These are phyloP conservation scores for Aspergillus udagawae DNA, from an alignment of 2,329 filamentous ascomycete genomes.

Conservation along the genomic window DNA sequence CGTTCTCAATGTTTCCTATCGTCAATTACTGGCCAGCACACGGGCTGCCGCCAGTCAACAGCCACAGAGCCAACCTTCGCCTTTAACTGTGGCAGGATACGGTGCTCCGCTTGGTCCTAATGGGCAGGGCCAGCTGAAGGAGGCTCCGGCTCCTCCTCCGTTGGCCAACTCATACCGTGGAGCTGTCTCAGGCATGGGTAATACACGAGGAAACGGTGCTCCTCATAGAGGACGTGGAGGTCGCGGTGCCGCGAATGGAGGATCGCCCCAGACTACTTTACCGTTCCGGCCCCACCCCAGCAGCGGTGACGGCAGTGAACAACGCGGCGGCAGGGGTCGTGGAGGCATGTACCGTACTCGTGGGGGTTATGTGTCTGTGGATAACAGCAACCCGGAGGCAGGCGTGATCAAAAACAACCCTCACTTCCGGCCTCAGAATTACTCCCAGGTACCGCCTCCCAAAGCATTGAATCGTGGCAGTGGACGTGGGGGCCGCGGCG, in stretches of 20 bases:
- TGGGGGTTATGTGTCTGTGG: conserved; percentile 37
- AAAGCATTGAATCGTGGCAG: conserved; percentile 36
- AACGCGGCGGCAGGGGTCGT: conserved; percentile 21
- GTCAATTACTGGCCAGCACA: conserved; percentile 66
- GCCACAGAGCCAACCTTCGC: conserved; percentile 55
- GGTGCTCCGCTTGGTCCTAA: conserved; percentile 55
- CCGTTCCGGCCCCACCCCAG: conserved; percentile 31
- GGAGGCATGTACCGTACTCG: conserved; percentile 26
- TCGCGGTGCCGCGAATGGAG: conserved; percentile 24
- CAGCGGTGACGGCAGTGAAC: conserved; percentile 14
- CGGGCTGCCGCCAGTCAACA: conserved; percentile 38
- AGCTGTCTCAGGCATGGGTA: conserved; percentile 48
- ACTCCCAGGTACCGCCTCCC: conserved; percentile 49
- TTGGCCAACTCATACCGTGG: conserved; percentile 57
- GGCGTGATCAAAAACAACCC: conserved; percentile 55
- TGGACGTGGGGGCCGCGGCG: conserved; percentile 33
- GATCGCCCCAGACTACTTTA: conserved; percentile 21
- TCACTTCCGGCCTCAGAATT: conserved; percentile 53
- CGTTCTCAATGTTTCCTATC: conserved; percentile 80
- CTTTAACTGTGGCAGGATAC: conserved; percentile 54
- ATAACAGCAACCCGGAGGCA: conserved; percentile 50
- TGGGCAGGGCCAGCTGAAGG: conserved; percentile 57
- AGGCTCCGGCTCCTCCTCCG: conserved; percentile 54
- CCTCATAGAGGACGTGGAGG: conserved; percentile 33
- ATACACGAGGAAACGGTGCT: conserved; percentile 30